Percentiles rank a stretch among this genome's conserved stretches.
These are phyloP conservation scores for Talaromyces sp. DNA, from an alignment of 2,329 filamentous ascomycete genomes.

Conservation along the genomic window DNA sequence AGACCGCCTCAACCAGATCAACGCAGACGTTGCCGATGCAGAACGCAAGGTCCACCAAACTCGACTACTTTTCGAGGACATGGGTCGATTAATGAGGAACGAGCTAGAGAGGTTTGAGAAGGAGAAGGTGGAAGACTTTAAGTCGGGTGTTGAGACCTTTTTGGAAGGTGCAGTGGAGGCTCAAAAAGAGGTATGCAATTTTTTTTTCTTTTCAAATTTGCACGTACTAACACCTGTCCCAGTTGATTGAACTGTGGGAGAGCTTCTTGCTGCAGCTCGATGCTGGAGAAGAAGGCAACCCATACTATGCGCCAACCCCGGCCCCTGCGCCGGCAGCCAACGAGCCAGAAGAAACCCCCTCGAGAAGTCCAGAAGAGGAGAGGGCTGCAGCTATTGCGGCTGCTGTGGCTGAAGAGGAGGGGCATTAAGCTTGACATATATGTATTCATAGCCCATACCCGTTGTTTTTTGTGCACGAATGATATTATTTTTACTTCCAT, in stretches of 20 bases:
- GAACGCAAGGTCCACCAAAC: slow-evolving; percentile 91
- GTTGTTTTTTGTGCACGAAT: neutral
- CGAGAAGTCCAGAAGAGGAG: slow-evolving; percentile 2
- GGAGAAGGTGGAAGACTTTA: slow-evolving; percentile 99
- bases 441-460: neutral
- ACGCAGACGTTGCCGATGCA: slow-evolving; percentile 88
- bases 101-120: slow-evolving; percentile 92
- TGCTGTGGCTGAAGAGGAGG: slow-evolving; percentile 9
- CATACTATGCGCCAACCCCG: slow-evolving; percentile 35
- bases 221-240: slow-evolving; percentile 40
- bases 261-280: slow-evolving; percentile 96
- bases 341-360: slow-evolving; percentile 1
- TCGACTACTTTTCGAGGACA: slow-evolving; percentile 87
- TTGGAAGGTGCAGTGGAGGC: slow-evolving; percentile 94
- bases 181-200: slow-evolving; percentile 79
- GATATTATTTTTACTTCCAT: neutral
- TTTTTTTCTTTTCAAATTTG: neutral
- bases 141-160: slow-evolving; percentile 96
- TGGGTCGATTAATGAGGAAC: slow-evolving; percentile 85
- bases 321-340: slow-evolving; percentile 4
- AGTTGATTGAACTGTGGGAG: slow-evolving; percentile 90
- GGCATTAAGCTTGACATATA: slow-evolving; percentile 2
- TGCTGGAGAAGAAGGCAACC: slow-evolving; percentile 73
- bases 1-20: slow-evolving; percentile 86
- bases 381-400: slow-evolving; percentile 10